These are phyloP conservation scores for Emericellopsis terricola DNA, from an alignment of 495 filamentous ascomycete species.

Conservation along the genomic window DNA sequence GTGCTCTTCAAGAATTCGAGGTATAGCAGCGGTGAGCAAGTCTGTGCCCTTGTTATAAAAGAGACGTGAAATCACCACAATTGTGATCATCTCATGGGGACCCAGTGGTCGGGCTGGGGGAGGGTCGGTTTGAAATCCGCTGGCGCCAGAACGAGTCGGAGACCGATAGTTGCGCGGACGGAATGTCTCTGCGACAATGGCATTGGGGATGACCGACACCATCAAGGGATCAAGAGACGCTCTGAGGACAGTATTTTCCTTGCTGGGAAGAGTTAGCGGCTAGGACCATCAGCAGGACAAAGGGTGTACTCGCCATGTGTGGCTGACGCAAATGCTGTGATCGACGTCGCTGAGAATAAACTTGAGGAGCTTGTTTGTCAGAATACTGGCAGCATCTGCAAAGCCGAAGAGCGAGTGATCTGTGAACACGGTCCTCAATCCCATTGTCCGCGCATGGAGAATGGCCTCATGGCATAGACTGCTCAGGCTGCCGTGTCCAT, in stretches of 20 bases:
- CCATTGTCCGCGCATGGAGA: constrained; percentile 91
- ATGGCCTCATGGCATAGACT: constrained; percentile 91
- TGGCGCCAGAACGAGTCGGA: constrained; percentile 11
- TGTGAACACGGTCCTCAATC: constrained; percentile 84
- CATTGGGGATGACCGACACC: constrained; percentile 96
- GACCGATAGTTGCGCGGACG: constrained; percentile 38
- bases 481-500: constrained; percentile 84
- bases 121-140: constrained; percentile 12
- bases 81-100: constrained; percentile 76
- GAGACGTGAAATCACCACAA: constrained; percentile 89
- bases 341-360: constrained; percentile 94
- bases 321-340: constrained; percentile 93
- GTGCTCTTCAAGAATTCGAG: constrained; percentile 72
- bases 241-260: constrained; percentile 93
- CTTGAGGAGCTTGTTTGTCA: constrained; percentile 93
- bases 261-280: constrained; percentile 38
- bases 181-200: constrained; percentile 93
- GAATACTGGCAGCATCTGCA: constrained; percentile 85
- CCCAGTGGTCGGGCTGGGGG: constrained; percentile 37
- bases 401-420: constrained; percentile 98
- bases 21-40: constrained; percentile 82
- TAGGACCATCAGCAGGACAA: too few relatives aligned
- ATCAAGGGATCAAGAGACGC: constrained; percentile 89
- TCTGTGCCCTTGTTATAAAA: constrained; percentile 99
- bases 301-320: constrained; percentile 59